Evolutionary conservation across 2,329 filamentous ascomycete species (phyloP).

Genomic region (Orbilia brochopaga): DNA sequence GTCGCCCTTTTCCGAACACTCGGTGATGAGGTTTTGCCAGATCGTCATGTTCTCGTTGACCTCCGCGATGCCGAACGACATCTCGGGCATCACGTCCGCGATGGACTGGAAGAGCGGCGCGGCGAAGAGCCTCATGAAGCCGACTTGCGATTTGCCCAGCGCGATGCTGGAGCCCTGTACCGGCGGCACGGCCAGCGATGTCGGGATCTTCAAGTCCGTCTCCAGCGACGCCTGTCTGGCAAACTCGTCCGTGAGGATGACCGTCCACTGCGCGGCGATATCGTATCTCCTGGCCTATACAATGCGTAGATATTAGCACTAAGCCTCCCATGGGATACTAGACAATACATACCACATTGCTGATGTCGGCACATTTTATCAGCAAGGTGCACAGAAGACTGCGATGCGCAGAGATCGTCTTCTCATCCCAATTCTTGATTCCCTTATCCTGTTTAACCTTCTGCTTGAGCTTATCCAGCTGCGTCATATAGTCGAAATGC

Average conservation of each 20-base stretch:
- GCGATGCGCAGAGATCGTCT: constrained; percentile 76
- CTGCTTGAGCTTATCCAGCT: constrained; percentile 78
- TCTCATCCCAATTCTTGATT: constrained; percentile 76
- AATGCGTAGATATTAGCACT: constrained; percentile 53
- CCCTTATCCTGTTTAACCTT: constrained; percentile 72
- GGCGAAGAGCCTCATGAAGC: constrained; percentile 96
- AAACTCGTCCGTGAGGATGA: constrained; percentile 94
- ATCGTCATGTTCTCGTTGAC: constrained; percentile 75
- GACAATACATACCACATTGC: constrained; percentile 79
- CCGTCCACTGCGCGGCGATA: constrained; percentile 85
- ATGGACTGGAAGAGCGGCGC: constrained; percentile 89
- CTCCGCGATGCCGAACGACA: constrained; percentile 83
- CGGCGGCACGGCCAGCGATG: constrained; percentile 83
- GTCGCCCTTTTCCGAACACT: constrained; percentile 55
- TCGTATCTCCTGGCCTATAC: constrained; percentile 79
- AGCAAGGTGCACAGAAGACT: constrained; percentile 84
- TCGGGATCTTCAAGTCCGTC: constrained; percentile 80
- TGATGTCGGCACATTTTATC: constrained; percentile 98
- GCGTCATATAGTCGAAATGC: constrained; percentile 96
- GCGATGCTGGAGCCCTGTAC: constrained; percentile 78
- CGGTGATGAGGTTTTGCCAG: constrained; percentile 72
- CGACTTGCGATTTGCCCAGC: constrained; percentile 83
- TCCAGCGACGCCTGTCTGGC: constrained; percentile 93
- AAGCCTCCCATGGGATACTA: constrained; percentile 15
- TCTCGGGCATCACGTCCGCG: constrained; percentile 80